These are phyloP conservation scores for Aspergillus fumigatus DNA, from an alignment of 2,329 filamentous ascomycete genomes.

Conservation along the genomic window DNA sequence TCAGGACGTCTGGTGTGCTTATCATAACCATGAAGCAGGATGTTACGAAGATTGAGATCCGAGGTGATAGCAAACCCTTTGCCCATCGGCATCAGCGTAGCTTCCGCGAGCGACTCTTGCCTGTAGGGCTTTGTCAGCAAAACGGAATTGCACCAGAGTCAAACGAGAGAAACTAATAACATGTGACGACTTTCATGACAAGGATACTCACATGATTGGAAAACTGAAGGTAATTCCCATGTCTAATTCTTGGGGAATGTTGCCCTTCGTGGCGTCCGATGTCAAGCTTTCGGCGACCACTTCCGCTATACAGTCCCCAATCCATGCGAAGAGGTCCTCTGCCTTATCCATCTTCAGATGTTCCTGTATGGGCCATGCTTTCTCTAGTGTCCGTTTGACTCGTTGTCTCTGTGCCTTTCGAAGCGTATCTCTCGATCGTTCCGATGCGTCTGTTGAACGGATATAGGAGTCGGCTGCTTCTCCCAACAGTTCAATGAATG, in stretches of 20 bases:
- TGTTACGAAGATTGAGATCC: slow-evolving; percentile 51
- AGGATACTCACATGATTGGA: slow-evolving; percentile 43
- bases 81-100: slow-evolving; percentile 54
- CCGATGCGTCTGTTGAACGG: slow-evolving; percentile 27
- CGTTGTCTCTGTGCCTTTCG: slow-evolving; percentile 45
- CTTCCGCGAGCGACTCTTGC: slow-evolving; percentile 51
- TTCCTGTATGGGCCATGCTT: slow-evolving; percentile 51
- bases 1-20: slow-evolving; percentile 44
- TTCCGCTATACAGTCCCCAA: slow-evolving; percentile 69
- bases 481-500: slow-evolving; percentile 51
- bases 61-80: slow-evolving; percentile 56
- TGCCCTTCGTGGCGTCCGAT: slow-evolving; percentile 35
- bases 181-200: not conserved
- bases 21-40: slow-evolving; percentile 51
- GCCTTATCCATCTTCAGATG: slow-evolving; percentile 62
- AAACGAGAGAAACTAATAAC: not conserved
- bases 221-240: slow-evolving; percentile 50
- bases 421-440: slow-evolving; percentile 41
- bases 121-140: slow-evolving; percentile 24
- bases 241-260: slow-evolving; percentile 42
- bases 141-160: not conserved
- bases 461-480: slow-evolving; percentile 37
- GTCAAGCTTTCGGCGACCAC: slow-evolving; percentile 57
- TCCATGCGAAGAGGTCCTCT: slow-evolving; percentile 74
- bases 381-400: slow-evolving; percentile 45